These are phyloP conservation scores for Chaetoceros tenuissimus DNA, from an alignment of 108 stramenopile species.

Conservation along the genomic window DNA sequence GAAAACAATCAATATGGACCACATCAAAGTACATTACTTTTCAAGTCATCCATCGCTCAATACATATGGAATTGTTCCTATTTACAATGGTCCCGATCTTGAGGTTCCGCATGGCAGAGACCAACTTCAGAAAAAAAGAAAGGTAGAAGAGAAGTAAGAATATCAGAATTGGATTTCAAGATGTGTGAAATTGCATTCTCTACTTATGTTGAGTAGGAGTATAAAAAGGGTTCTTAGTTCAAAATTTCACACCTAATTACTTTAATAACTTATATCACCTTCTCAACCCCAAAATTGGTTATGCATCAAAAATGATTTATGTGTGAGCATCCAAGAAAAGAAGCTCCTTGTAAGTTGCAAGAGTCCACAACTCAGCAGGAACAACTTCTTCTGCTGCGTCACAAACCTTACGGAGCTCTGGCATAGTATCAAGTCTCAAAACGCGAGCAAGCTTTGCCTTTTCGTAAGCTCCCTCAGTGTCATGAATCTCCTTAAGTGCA, in stretches of 20 bases:
- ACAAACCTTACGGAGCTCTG: conserved; percentile 77
- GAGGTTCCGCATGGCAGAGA: not conserved
- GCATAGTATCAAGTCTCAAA: conserved; percentile 88
- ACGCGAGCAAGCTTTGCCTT: conserved; percentile 72
- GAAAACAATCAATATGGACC: conserved; percentile 56
- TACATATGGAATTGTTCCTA: conserved; percentile 12
- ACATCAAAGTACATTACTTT: conserved; percentile 69
- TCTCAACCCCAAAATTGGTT: not conserved
- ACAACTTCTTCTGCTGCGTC: conserved; percentile 88
- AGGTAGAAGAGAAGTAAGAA: too few relatives aligned
- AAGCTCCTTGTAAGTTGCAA: conserved; percentile 94
- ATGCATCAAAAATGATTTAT: not conserved
- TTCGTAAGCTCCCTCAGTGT: conserved; percentile 49
- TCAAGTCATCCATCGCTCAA: conserved; percentile 23
- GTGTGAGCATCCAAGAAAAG: conserved; percentile 81
- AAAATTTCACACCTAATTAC: conserved; percentile 1
- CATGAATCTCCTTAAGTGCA: conserved; percentile 58
- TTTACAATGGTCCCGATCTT: not conserved
- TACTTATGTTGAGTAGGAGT: too few relatives aligned
- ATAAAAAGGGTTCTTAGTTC: not conserved
- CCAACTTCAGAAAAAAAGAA: too few relatives aligned
- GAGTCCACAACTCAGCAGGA: conserved; percentile 84
- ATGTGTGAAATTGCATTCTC: too few relatives aligned
- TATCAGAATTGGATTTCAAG: too few relatives aligned
- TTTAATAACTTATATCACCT: too few relatives aligned